phyloP scores from a whole-genome alignment of 495 filamentous ascomycete species.

The Penicillium robsamsonii region DNA sequence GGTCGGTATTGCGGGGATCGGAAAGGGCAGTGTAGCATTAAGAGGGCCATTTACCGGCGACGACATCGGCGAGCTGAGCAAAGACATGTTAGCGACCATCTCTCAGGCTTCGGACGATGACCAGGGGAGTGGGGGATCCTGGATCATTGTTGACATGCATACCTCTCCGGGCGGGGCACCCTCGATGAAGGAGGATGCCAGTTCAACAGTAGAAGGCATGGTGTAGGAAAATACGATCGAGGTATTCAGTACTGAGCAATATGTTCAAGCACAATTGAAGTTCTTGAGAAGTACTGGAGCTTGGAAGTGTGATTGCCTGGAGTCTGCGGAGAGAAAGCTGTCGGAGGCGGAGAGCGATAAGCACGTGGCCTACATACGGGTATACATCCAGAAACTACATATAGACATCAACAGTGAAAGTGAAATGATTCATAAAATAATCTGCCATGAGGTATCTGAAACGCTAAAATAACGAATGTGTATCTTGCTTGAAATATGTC shows the following conservation, averaged over 20 bases:
- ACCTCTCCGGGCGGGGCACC: constrained; percentile 98
- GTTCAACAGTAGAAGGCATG: constrained; percentile 54
- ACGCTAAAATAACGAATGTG: constrained; percentile 9
- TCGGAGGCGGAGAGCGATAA: constrained; percentile 25
- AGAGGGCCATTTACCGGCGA: constrained; percentile 63
- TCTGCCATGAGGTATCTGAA: constrained; percentile 14
- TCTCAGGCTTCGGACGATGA: constrained; percentile 5
- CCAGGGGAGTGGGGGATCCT: constrained; percentile 2
- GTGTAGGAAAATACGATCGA: not conserved
- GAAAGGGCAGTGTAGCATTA: not conserved
- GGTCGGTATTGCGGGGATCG: constrained; percentile 10
- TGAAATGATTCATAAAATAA: not conserved
- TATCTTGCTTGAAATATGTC: constrained; percentile 6
- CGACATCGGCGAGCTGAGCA: constrained; percentile 78
- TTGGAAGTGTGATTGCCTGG: constrained; percentile 4
- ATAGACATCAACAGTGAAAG: not conserved
- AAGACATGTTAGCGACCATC: constrained; percentile 7
- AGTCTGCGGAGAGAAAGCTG: constrained; percentile 20
- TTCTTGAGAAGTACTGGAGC: not conserved
- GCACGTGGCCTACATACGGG: constrained; percentile 21
- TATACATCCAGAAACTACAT: not conserved
- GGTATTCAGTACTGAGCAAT: not conserved
- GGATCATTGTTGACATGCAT: constrained; percentile 29
- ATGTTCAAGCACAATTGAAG: not conserved
- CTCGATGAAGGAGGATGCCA: constrained; percentile 84